Evolutionary conservation across 768 basidiomycete species (phyloP).

Genomic region (Collybia sp.): DNA sequence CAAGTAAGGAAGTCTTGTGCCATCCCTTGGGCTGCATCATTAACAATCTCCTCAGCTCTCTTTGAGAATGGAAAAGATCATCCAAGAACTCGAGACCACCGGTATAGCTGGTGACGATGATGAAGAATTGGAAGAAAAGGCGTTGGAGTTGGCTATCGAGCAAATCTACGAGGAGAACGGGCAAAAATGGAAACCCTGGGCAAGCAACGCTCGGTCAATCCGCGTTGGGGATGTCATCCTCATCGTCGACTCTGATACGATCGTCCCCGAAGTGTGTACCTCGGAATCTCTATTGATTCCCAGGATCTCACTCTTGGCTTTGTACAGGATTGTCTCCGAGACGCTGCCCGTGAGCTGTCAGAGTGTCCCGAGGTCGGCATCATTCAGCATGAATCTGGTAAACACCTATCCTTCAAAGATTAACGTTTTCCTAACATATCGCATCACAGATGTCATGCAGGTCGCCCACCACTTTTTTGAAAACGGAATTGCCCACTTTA

Average conservation of each 20-base stretch:
- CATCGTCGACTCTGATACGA: constrained; percentile 77
- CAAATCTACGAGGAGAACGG: constrained; percentile 61
- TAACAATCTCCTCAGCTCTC: constrained; percentile 41
- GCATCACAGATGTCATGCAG: constrained; percentile 72
- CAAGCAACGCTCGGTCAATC: constrained; percentile 67
- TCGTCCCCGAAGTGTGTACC: constrained; percentile 61
- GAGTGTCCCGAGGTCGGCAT: constrained; percentile 83
- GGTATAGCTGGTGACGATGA: constrained; percentile 28
- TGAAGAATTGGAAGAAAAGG: constrained; percentile 60
- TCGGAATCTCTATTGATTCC: background rate
- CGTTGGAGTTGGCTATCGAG: constrained; percentile 69
- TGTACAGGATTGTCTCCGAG: constrained; percentile 78
- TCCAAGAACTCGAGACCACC: constrained; percentile 39
- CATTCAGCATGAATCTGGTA: constrained; percentile 86
- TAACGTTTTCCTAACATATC: background rate
- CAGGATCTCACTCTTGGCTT: background rate
- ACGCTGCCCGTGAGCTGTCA: constrained; percentile 81
- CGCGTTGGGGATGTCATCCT: constrained; percentile 79
- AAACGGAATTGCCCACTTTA: constrained; percentile 87
- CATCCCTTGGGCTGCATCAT: background rate
- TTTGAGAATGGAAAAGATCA: constrained; percentile 54
- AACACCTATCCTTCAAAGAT: constrained; percentile 1
- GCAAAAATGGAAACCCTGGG: constrained; percentile 66
- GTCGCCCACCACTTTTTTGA: constrained; percentile 89
- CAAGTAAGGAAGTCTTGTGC: constrained; percentile 21